Base-by-base conservation (phyloP, 805 yeast species). In the Teunomyces stri region DNA sequence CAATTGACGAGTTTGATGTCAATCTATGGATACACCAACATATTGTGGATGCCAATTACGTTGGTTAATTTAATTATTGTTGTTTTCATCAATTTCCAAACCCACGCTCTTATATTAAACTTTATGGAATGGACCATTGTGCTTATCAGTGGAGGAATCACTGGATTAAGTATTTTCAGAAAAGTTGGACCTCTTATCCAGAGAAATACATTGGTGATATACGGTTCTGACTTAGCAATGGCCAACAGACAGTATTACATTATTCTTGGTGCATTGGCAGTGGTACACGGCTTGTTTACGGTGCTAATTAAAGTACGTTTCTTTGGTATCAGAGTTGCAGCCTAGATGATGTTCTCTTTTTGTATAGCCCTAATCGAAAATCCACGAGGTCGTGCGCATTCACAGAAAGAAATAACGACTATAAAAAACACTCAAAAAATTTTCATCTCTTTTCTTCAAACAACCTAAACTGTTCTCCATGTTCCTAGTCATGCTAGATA, bases 11-110 rank as follows among this genome's bases (percentile, higher is more conserved):
- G 80, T 55, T 59, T 87, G 43, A 68, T 91, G 2, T 81, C 92
- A 4, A 76, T 89, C 29, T 91, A 87, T 66, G 96, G 97, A 2
- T 91, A 92, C 67, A 79, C 96, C 15, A 87, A 86, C 58, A 68
- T 85, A 4, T 77, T 83, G 48, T 91, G 97, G 97, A 69, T 87
- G n/a, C 95, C 96, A 1, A 84, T 89, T 18, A 84, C 91, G 0
- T 60, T 84, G 1, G 59, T 84, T 27, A 77, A 81, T 48, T 73
- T 86, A 11, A 62, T 84, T 29, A 76, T 87, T 45, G 83, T 82
- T 1, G 62, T 84, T 3, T 65, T 83, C 22, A 68, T 76, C 5
- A 69, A 75, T 49, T 48, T 49, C 42, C 55, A 61, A 38, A 61
- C 54, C 4, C 67, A 64, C 42, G 68, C 61, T 49, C 60, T 69